These are phyloP conservation scores for Neurospora terricola DNA, from an alignment of 495 filamentous ascomycete genomes.

Conservation along the genomic window DNA sequence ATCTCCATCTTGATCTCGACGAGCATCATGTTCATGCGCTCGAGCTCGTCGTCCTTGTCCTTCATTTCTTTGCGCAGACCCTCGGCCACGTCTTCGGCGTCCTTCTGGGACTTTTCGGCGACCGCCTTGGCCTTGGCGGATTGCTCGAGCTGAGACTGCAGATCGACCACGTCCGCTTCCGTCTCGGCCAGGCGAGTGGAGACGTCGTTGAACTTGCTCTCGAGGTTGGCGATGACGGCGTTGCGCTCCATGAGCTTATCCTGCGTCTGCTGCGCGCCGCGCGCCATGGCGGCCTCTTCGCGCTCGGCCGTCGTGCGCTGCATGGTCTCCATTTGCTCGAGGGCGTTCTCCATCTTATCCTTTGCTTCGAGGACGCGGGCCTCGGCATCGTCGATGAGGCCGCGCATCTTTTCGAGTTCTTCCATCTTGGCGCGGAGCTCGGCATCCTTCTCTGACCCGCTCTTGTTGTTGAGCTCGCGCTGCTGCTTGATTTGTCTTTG, in stretches of 20 bases:
- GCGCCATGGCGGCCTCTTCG: constrained; percentile 24
- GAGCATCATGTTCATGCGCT: constrained; percentile 68
- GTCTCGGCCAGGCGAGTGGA: constrained; percentile 22
- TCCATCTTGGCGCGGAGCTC: constrained; percentile 39
- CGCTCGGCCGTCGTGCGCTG: constrained; percentile 23
- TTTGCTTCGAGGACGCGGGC: constrained; percentile 35
- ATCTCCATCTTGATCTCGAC: constrained; percentile 83
- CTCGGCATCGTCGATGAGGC: constrained; percentile 38
- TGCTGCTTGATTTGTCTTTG: constrained; percentile 88
- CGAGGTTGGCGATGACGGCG: constrained; percentile 36
- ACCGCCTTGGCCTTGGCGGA: constrained; percentile 8
- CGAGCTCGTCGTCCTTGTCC: constrained; percentile 54
- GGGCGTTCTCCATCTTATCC: constrained; percentile 36
- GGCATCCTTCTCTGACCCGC: constrained; percentile 49
- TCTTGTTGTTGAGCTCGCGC: constrained; percentile 68
- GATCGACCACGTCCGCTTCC: constrained; percentile 7
- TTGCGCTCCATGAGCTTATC: constrained; percentile 43
- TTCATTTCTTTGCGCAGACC: constrained; percentile 31
- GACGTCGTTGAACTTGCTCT: constrained; percentile 32
- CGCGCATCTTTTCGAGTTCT: constrained; percentile 44
- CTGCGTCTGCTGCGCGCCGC: constrained; percentile 27
- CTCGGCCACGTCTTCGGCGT: constrained; percentile 19
- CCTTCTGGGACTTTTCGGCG: constrained; percentile 15
- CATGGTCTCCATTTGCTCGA: constrained; percentile 42
- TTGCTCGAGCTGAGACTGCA: constrained; percentile 10